Evolutionary conservation across 345 rosid species (phyloP).

Genomic region (Eucalyptus coolabah): DNA sequence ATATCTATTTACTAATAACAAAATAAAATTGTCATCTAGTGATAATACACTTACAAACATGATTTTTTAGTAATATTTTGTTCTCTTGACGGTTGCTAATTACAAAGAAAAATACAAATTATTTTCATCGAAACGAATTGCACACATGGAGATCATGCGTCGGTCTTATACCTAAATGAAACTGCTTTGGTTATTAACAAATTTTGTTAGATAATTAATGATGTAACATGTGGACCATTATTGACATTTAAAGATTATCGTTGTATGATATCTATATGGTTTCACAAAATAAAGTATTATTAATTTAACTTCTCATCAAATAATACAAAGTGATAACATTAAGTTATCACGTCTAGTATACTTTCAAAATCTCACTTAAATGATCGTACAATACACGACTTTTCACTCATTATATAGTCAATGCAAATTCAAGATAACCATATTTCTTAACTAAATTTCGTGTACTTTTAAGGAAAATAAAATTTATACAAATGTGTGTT

Average conservation of each 20-base stretch:
- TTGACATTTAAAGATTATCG: neutral
- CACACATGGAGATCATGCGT: fast-evolving
- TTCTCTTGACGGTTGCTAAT: fast-evolving
- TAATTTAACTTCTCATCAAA: neutral
- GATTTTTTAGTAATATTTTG: neutral
- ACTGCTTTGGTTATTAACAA: neutral
- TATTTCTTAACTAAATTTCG: neutral
- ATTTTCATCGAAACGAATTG: neutral
- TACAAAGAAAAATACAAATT: neutral
- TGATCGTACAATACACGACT: fast-evolving
- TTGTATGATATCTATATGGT: fast-evolving
- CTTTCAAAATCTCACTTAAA: neutral
- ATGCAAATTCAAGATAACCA: neutral
- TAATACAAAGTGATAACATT: neutral
- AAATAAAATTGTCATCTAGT: neutral
- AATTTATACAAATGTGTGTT: neutral
- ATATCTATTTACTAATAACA: neutral
- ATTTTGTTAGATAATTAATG: neutral
- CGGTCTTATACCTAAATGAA: neutral
- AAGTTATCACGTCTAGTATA: neutral
- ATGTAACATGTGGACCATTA: neutral
- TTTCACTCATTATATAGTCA: neutral
- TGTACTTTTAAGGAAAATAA: neutral
- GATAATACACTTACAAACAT: neutral
- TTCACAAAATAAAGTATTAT: neutral